Evolutionary conservation across 2,329 filamentous ascomycete genomes (phyloP).

Genomic region (Kalaharituber pfeilii): DNA sequence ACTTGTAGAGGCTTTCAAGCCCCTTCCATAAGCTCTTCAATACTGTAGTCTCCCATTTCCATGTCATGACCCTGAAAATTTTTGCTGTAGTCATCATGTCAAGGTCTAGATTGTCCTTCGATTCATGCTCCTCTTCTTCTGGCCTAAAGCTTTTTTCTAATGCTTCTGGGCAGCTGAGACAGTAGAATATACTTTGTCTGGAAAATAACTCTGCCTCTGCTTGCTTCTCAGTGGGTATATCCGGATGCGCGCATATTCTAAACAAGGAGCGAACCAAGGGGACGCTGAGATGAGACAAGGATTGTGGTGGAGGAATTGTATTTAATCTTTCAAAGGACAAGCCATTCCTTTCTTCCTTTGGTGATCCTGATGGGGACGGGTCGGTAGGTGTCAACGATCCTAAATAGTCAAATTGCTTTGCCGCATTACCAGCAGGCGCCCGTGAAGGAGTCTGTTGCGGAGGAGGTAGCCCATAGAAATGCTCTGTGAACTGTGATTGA

Average conservation of each 20-base stretch:
- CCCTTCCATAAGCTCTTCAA: conserved; percentile 49
- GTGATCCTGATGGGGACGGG: background rate
- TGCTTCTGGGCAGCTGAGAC: conserved; percentile 41
- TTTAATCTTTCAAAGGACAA: background rate
- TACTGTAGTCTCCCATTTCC: conserved; percentile 33
- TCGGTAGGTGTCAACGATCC: background rate
- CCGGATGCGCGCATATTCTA: conserved; percentile 16
- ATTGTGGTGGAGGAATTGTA: conserved; percentile 34
- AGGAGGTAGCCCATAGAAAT: background rate
- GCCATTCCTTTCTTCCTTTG: background rate
- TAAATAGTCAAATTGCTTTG: background rate
- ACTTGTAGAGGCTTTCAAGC: conserved; percentile 31
- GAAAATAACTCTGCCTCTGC: conserved; percentile 42
- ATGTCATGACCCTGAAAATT: conserved; percentile 35
- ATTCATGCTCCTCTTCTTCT: conserved; percentile 28
- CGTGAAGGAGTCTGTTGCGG: background rate
- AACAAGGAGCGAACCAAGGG: conserved; percentile 36
- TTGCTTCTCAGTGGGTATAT: conserved; percentile 8
- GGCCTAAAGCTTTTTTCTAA: conserved; percentile 41
- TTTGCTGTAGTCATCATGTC: conserved; percentile 45
- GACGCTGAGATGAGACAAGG: conserved; percentile 37
- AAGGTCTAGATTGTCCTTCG: conserved; percentile 30
- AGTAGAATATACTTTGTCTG: conserved; percentile 47
- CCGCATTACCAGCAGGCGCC: background rate
- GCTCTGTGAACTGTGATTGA: background rate